Conservation (phyloP, 192 early-diverging fungal genomes). For the Backusella mclennaniae region DNA sequence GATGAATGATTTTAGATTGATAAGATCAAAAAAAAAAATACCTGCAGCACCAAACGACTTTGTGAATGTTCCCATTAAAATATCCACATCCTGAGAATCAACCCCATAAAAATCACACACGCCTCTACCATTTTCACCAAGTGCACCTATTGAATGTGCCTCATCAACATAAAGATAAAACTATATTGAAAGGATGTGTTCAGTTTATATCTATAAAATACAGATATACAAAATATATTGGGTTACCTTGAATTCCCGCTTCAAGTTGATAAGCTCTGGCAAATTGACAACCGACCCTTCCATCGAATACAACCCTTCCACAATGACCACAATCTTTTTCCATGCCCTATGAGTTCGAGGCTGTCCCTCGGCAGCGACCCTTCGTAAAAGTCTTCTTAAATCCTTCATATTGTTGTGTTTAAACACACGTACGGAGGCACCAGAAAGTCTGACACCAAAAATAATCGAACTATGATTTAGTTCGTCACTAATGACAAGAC, state of each 20-base stretch:
- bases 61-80: slow-evolving; percentile 91
- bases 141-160: slow-evolving; percentile 87
- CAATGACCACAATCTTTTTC: slow-evolving; percentile 92
- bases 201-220: not conserved
- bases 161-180: slow-evolving; percentile 92
- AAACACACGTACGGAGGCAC: slow-evolving; percentile 80
- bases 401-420: slow-evolving; percentile 79
- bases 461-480: slow-evolving; percentile 87
- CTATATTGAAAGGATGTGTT: slow-evolving; percentile 9
- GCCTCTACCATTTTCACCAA: slow-evolving; percentile 86
- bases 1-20: not conserved
- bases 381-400: slow-evolving; percentile 69
- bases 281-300: slow-evolving; percentile 82
- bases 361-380: slow-evolving; percentile 83
- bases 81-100: slow-evolving; percentile 77
- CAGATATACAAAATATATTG: not conserved
- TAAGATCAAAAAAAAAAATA: slow-evolving; percentile 37
- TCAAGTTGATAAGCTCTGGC: slow-evolving; percentile 79
- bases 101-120: slow-evolving; percentile 88
- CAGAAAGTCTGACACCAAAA: slow-evolving; percentile 79
- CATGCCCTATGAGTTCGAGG: slow-evolving; percentile 89
- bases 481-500: slow-evolving; percentile 85
- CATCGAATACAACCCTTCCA: slow-evolving; percentile 93
- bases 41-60: slow-evolving; percentile 94
- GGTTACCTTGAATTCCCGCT: slow-evolving; percentile 69